A percentile compares a stretch with the other conserved stretches of the same genome.
Conservation (phyloP, 352 stramenopile species). For the Blastocystis sp. region DNA sequence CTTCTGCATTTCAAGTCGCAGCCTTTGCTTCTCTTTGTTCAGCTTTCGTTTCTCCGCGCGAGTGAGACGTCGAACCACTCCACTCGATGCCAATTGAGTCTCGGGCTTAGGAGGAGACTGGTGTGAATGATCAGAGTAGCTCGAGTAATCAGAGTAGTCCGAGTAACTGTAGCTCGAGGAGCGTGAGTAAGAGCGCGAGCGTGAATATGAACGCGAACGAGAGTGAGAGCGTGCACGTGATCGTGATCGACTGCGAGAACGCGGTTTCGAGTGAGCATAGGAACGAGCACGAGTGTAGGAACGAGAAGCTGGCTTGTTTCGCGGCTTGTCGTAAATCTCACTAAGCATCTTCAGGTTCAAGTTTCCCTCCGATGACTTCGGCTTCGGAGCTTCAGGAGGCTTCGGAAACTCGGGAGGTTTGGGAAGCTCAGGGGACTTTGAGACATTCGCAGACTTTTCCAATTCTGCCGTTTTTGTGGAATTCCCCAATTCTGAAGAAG, state of each 20-base stretch:
- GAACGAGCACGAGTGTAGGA: neutral
- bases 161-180: neutral
- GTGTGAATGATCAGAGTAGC: neutral
- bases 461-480: neutral
- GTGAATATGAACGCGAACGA: neutral
- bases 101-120: neutral
- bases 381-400: neutral
- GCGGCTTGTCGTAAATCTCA: neutral
- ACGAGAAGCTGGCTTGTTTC: neutral
- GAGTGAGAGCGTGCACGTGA: neutral
- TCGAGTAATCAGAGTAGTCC: too few relatives aligned
- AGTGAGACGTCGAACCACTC: neutral
- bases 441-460: neutral
- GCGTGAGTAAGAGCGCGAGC: neutral
- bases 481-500: neutral
- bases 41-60: neutral
- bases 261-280: neutral
- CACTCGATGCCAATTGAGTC: neutral
- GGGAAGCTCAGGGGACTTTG: neutral
- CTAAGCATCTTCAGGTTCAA: conserved; percentile 5
- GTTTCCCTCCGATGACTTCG: neutral
- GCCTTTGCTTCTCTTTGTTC: neutral
- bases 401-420: neutral
- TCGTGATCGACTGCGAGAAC: neutral
- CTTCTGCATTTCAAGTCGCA: neutral